A percentile compares a stretch with the other conserved stretches of the same genome.
phyloP scores from a whole-genome alignment of 2,329 filamentous ascomycete genomes.

The Torrubiella hemipterigena region DNA sequence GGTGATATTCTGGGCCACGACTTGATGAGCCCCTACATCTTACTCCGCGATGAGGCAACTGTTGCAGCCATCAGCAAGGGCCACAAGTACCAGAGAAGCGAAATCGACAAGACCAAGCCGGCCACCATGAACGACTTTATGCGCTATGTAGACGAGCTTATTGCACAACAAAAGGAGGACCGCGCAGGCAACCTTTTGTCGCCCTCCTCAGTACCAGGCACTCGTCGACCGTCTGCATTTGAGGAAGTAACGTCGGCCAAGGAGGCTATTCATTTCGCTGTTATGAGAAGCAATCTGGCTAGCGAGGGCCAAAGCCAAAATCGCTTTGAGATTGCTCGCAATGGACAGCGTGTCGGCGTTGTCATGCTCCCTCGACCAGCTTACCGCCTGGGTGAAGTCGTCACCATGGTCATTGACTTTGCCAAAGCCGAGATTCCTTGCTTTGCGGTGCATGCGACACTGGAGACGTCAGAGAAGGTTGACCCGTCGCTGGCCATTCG shows the following conservation, averaged over 20 bases:
- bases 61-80: conserved; percentile 32
- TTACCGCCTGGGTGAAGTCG: conserved; percentile 78
- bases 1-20: conserved; percentile 89
- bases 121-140: conserved; percentile 56
- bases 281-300: conserved; percentile 66
- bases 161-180: conserved; percentile 45
- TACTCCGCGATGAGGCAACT: conserved; percentile 72
- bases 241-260: conserved; percentile 55
- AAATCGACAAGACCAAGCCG: conserved; percentile 14
- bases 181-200: conserved; percentile 53
- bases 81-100: conserved; percentile 15
- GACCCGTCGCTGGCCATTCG: conserved; percentile 71
- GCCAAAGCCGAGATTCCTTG: conserved; percentile 64
- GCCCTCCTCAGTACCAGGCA: conserved; percentile 48
- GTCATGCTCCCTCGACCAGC: conserved; percentile 80
- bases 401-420: conserved; percentile 80
- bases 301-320: conserved; percentile 69
- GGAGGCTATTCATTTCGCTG: conserved; percentile 83
- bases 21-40: conserved; percentile 84
- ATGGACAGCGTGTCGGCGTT: conserved; percentile 82
- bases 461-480: conserved; percentile 81
- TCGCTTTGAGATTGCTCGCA: conserved; percentile 87
- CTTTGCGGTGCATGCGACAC: conserved; percentile 70
- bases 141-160: conserved; percentile 63
- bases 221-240: conserved; percentile 40